Evolutionary conservation across 2,329 filamentous ascomycete species (phyloP), one percentile per base, ranked within the genome.

Genomic region (Incumbomyces lentus): DNA sequence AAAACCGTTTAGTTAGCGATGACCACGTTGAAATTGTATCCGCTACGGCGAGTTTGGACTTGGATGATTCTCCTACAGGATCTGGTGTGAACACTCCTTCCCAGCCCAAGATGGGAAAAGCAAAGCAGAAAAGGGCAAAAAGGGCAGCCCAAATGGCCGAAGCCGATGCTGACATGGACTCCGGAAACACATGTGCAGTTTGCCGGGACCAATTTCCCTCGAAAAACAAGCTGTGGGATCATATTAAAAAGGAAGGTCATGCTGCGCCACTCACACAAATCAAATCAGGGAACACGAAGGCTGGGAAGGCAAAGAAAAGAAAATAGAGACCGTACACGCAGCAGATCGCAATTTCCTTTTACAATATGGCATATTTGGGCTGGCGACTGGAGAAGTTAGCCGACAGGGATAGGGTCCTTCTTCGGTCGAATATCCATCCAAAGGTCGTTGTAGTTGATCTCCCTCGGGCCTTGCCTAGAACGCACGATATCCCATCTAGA

Each of bases 181-280:
- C 32, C 4, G 54, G 79, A 26, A 76, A 86, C 44, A 81, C 81
- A 57, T 96, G 92, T 60, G 76, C 83, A 2, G 76, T 80, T 3
- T 96, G 92, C 64, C 76, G 79, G 54, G 86, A 84, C 54, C 74
- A 68, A 0, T 98, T 96, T 67, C 78, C 76, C 0, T 86, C 82
- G 1, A 82, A 79, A 55, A 83, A 77, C 5, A 80, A 79, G 54
- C 65, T 93, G 14, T 90, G 90, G 61, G 69, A 75, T 44, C 87
- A 93, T 62, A 72, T 92, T 48, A 76, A 78, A 51, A 74, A 80
- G 8, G 65, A 76, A 14, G 42, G 50, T 26, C 85, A 92, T 66
- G 83, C 81, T 5, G 75, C 78, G 26, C 68, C 69, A 2, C 16
- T 51, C 18, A 26, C 44, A 2, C 44, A 53, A 19, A 22, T 55